Conservation (phyloP, 768 basidiomycete species). For the Asterophora lycoperdoides region DNA sequence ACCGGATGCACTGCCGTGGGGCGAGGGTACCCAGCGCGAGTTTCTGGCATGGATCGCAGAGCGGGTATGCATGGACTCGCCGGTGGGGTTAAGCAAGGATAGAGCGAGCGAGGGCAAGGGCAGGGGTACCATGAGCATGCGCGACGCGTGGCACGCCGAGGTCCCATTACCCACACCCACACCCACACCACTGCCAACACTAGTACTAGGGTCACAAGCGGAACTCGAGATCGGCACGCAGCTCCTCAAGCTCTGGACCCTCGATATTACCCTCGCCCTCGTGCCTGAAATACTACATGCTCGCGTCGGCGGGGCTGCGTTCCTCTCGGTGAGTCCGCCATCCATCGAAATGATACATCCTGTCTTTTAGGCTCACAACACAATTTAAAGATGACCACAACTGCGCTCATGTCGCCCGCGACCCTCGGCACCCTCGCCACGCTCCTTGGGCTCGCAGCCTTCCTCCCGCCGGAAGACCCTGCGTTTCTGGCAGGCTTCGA, state of each 20-base stretch:
- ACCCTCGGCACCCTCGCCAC: conserved; percentile 20
- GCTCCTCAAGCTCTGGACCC: conserved; percentile 28
- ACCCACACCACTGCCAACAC: too few relatives aligned
- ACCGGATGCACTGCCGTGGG: conserved; percentile 5
- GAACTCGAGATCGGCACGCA: conserved; percentile 25
- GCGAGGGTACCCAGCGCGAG: neutral
- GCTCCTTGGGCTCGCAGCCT: conserved; percentile 18
- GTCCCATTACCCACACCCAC: neutral
- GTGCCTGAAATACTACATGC: conserved; percentile 23
- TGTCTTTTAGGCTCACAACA: too few relatives aligned
- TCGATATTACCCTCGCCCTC: conserved; percentile 17
- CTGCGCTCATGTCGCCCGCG: conserved; percentile 12
- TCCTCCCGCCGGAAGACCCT: conserved; percentile 16
- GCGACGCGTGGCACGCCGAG: neutral
- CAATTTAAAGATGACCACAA: conserved; percentile 12
- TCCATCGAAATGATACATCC: too few relatives aligned
- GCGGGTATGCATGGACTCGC: too few relatives aligned
- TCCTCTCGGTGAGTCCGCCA: conserved; percentile 14
- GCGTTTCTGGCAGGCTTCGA: neutral
- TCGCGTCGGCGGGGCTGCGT: conserved; percentile 17
- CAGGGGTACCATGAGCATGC: neutral
- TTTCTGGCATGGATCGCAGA: conserved; percentile 6
- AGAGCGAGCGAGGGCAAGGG: neutral
- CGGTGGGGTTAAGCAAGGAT: neutral
- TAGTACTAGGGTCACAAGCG: too few relatives aligned